Percentiles rank a stretch among this genome's conserved stretches.
These are phyloP conservation scores for Phytophthora lateralis DNA, from an alignment of 352 stramenopile genomes.

Conservation along the genomic window DNA sequence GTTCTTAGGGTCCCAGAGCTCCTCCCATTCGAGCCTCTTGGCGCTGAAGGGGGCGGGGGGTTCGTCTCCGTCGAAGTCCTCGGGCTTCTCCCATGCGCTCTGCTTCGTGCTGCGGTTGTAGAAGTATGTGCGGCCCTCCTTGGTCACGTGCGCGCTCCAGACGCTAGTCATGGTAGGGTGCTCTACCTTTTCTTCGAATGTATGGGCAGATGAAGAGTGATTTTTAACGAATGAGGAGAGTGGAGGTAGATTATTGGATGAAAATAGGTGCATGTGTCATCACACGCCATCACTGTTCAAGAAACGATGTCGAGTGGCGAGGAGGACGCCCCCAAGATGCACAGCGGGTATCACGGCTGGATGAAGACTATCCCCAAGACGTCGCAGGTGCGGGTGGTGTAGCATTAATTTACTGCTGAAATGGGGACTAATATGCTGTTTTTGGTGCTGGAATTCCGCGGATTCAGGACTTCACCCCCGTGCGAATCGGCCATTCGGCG, in stretches of 20 bases:
- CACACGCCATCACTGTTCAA: no score
- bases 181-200: not conserved
- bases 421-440: not conserved
- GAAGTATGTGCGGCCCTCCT: slow-evolving; percentile 88
- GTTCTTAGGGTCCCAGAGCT: slow-evolving; percentile 89
- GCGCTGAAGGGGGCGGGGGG: slow-evolving; percentile 2
- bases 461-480: slow-evolving; percentile 77
- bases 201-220: slow-evolving; percentile 11
- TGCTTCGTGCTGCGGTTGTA: slow-evolving; percentile 89
- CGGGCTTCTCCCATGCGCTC: slow-evolving; percentile 86
- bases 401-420: not conserved
- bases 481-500: slow-evolving; percentile 59
- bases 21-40: slow-evolving; percentile 74
- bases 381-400: slow-evolving; percentile 46
- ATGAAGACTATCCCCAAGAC: slow-evolving; percentile 89
- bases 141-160: slow-evolving; percentile 88
- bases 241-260: not conserved
- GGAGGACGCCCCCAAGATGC: slow-evolving; percentile 50
- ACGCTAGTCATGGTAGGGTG: slow-evolving; percentile 38
- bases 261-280: slow-evolving; percentile 6
- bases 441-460: not conserved
- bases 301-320: slow-evolving; percentile 65
- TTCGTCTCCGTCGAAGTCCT: slow-evolving; percentile 72
- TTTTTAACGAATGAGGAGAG: slow-evolving; percentile 16
- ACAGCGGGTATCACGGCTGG: slow-evolving; percentile 87